A percentile compares a stretch with the other conserved stretches of the same genome.
Evolutionary conservation across 179 eudicot species (phyloP).

Genomic region (Vitellaria paradoxa): DNA sequence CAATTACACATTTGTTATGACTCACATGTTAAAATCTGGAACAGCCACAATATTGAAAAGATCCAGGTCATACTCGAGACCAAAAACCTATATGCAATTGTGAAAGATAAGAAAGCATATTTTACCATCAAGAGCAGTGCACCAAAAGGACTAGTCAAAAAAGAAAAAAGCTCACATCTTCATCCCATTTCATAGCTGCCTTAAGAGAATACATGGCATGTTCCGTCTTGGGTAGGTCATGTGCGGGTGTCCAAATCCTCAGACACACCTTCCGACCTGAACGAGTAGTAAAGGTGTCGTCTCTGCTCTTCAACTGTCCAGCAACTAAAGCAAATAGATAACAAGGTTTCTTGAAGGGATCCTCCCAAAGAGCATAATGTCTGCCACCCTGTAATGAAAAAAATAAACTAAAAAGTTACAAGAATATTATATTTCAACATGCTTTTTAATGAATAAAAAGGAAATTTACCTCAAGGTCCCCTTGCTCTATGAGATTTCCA

Average conservation of each 20-base stretch:
- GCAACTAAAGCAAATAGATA: conserved; percentile 98
- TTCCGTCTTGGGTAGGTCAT: conserved; percentile 83
- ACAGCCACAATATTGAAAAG: conserved; percentile 96
- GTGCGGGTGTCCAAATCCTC: conserved; percentile 88
- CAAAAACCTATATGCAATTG: conserved; percentile 61
- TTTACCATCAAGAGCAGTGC: conserved; percentile 10
- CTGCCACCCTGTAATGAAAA: conserved; percentile 58
- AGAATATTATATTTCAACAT: neutral
- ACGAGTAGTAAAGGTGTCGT: conserved; percentile 76
- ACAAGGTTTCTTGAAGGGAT: conserved; percentile 95
- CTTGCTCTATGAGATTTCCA: conserved; percentile 95
- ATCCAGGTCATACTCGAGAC: conserved; percentile 96
- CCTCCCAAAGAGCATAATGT: conserved; percentile 95
- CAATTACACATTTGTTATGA: conserved; percentile 3
- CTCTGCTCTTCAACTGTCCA: conserved; percentile 90
- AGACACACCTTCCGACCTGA: conserved; percentile 90
- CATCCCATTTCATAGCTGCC: conserved; percentile 99
- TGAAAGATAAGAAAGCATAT: conserved; percentile 4
- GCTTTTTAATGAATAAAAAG: neutral
- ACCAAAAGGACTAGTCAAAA: neutral
- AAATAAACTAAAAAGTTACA: neutral
- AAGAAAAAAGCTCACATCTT: conserved; percentile 57
- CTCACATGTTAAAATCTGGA: conserved; percentile 99
- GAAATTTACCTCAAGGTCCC: conserved; percentile 74
- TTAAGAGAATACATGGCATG: conserved; percentile 99